Conservation (phyloP, 768 basidiomycete species). For the Lactarius tabidus region DNA sequence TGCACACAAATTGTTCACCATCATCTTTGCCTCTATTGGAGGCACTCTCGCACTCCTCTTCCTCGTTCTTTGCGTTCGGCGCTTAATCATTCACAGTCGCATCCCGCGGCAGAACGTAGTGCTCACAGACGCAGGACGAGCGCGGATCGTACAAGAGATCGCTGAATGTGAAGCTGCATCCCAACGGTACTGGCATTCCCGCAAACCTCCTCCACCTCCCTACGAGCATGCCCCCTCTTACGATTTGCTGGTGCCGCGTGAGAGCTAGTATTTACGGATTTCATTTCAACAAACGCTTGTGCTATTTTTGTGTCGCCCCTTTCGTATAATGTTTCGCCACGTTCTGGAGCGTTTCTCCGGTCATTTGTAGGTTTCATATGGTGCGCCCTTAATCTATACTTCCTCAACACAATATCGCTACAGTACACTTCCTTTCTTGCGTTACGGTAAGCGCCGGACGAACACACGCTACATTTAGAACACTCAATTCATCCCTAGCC, state of each 20-base stretch:
- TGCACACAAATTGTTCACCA: constrained; percentile 28
- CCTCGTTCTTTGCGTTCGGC: constrained; percentile 39
- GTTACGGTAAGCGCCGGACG: neutral
- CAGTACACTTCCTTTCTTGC: neutral
- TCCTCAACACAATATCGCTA: neutral
- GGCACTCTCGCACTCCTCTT: constrained; percentile 38
- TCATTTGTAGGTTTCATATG: neutral
- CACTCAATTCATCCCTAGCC: neutral
- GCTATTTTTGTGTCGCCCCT: neutral
- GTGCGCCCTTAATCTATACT: neutral
- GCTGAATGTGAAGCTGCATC: constrained; percentile 41
- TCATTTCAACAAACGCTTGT: constrained; percentile 20
- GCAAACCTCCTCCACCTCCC: constrained; percentile 47
- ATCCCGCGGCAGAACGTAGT: constrained; percentile 46
- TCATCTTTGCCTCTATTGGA: constrained; percentile 46
- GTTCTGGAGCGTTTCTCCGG: neutral
- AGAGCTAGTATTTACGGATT: neutral
- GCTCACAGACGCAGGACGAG: constrained; percentile 38
- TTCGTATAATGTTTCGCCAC: neutral
- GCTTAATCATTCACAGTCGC: constrained; percentile 40
- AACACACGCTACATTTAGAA: neutral
- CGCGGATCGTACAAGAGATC: constrained; percentile 50
- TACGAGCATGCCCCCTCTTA: constrained; percentile 55
- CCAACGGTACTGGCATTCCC: constrained; percentile 14
- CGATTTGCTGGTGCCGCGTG: constrained; percentile 25